Percentiles rank a stretch among this genome's conserved stretches.
These are phyloP conservation scores for Trichoderma koningii DNA, from an alignment of 2,329 filamentous ascomycete species.

Conservation along the genomic window DNA sequence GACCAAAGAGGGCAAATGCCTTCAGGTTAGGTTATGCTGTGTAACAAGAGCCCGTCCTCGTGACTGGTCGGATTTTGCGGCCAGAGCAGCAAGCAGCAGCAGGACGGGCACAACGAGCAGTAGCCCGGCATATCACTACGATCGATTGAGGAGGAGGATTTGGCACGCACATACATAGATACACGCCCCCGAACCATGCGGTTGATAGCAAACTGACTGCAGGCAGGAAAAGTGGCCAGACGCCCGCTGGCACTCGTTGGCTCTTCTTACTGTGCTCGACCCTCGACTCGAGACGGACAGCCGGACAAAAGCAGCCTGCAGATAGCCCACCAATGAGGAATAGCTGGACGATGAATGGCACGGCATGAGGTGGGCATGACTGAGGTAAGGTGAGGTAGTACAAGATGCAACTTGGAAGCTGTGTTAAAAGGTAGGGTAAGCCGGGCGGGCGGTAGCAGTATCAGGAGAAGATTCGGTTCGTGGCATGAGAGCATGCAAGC, in stretches of 20 bases:
- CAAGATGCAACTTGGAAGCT: neutral
- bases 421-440: neutral
- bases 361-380: neutral
- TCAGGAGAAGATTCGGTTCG: neutral
- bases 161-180: too few species aligned
- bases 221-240: too few species aligned
- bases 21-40: slow-evolving; percentile 2
- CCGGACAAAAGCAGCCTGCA: neutral
- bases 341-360: neutral
- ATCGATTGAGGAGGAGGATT: too few species aligned
- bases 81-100: slow-evolving; percentile 1
- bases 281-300: too few species aligned
- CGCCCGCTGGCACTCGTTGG: too few species aligned
- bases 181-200: too few species aligned
- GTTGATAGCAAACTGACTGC: too few species aligned
- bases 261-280: too few species aligned
- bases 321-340: neutral
- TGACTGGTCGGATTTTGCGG: slow-evolving; percentile 15
- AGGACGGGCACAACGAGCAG: neutral
- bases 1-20: neutral
- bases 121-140: neutral
- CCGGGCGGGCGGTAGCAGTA: neutral
- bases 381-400: neutral
- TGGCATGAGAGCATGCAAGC: neutral
- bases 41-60: slow-evolving; percentile 16